Evolutionary conservation across 208 protist species (phyloP), one percentile per base, ranked within the genome.

Genomic region (Strigomonas galati): DNA sequence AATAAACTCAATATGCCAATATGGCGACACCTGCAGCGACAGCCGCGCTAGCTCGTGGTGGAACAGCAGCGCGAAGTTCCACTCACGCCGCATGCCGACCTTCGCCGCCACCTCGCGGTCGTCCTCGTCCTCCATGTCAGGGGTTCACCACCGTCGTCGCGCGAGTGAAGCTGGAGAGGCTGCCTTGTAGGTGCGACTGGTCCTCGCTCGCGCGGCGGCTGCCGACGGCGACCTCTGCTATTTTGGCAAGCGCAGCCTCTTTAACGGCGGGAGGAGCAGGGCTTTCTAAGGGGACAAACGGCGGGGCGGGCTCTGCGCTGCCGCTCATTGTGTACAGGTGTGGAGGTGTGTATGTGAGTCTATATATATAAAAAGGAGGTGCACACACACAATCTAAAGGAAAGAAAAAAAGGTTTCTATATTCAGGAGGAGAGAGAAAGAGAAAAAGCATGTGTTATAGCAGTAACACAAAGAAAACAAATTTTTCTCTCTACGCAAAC

Each of bases 1-100:
- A 60, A 95, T 95, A 62, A 95, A 95, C 32, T 67, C 73, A 54
- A 67, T 79, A 67, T 91, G 78, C 90, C 90, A 96, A 58, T 88
- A 75, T 17, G 87, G 90, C 3, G 78, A 76, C 64, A 83, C 84
- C 58, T 84, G 84, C 43, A 96, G 67, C 23, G 78, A 35, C 49
- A 90, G 64, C 31, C 89, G 84, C 3, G 85, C 90, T 4, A 78
- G 77, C 60, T 86, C 62, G 61, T 93, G 85, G 5, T 69, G 75
- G 56, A 93, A 91, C 15, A 69, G 81, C 9, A 93, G 75, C 3
- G 79, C 72, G 53, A 96, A 96, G 60, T 91, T 89, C 87, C 90
- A 96, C 72, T 96, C 87, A 23, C 90, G 85, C 12, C 87, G 84
- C 87, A 96, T 96, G 28, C 85, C 87, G 27, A 79, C 82, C 24